These are phyloP conservation scores for Hammondia hammondi DNA, from an alignment of 169 alveolate genomes.

Conservation along the genomic window DNA sequence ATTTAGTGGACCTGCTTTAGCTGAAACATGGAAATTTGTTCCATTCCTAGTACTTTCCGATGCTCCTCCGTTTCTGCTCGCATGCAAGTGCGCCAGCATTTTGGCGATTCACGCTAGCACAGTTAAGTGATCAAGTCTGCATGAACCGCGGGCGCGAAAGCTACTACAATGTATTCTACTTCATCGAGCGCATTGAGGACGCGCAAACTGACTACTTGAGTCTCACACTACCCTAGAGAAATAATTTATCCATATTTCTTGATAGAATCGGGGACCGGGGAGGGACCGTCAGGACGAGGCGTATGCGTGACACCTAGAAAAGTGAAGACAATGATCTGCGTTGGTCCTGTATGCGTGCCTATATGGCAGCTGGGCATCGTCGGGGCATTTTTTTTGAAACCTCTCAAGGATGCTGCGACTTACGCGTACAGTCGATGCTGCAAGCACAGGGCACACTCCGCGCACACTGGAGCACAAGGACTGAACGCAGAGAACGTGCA, in stretches of 20 bases:
- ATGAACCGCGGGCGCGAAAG: no score
- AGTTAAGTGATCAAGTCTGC: no score
- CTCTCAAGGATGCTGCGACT: neutral
- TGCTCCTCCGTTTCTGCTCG: neutral
- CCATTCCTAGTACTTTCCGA: neutral
- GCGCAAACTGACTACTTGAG: no score
- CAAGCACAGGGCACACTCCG: conserved; percentile 6
- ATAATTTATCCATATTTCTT: no score
- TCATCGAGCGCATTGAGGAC: no score
- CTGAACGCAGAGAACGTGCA: neutral
- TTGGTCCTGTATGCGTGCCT: conserved; percentile 67
- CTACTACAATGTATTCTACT: no score
- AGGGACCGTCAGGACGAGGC: no score
- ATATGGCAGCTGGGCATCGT: conserved; percentile 64
- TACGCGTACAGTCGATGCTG: neutral
- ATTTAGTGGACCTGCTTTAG: neutral
- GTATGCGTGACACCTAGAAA: neutral
- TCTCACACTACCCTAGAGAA: no score
- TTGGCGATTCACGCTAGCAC: neutral
- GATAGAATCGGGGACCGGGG: no score
- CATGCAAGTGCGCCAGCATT: neutral
- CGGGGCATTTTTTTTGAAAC: conserved; percentile 36
- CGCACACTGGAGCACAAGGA: neutral
- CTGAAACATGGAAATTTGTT: neutral
- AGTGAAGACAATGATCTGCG: conserved; percentile 42